Evolutionary conservation across 23 red algal species (phyloP).

Genomic region (Cyanidium caldarium): DNA sequence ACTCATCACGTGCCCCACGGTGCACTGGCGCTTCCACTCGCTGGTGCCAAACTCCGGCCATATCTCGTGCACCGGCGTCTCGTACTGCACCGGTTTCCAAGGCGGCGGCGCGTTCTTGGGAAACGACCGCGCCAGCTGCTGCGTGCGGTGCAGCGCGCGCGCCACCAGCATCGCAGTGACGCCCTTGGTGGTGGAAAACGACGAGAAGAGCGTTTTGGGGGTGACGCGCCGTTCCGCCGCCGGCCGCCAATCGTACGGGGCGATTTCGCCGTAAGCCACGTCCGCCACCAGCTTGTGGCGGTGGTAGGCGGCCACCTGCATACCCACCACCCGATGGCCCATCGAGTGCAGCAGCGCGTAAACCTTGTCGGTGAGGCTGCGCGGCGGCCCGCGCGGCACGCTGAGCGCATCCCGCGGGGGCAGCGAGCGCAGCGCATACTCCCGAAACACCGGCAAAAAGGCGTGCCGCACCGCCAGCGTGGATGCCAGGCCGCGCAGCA

Average conservation of each 20-base stretch:
- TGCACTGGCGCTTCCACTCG: constrained; percentile 15
- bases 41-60: constrained; percentile 52
- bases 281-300: constrained; percentile 29
- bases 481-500: constrained; percentile 43
- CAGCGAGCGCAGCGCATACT: constrained; percentile 31
- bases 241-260: constrained; percentile 13
- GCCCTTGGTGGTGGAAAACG: constrained; percentile 50
- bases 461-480: constrained; percentile 28
- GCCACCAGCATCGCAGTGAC: constrained; percentile 42
- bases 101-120: not conserved
- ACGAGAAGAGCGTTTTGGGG: constrained; percentile 39
- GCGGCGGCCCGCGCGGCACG: not conserved
- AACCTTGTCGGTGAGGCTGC: constrained; percentile 4
- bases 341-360: not conserved
- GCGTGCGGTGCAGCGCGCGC: not conserved
- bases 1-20: constrained; percentile 28
- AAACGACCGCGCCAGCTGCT: not conserved
- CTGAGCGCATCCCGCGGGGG: not conserved
- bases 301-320: constrained; percentile 50
- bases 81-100: not conserved
- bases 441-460: constrained; percentile 24
- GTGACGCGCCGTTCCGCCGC: constrained; percentile 7
- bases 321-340: constrained; percentile 25
- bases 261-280: constrained; percentile 21
- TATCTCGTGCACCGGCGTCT: not conserved